Evolutionary conservation across 805 yeast species (phyloP), one percentile per base, ranked within the genome.

Genomic region (Lipomyces starkeyi): DNA sequence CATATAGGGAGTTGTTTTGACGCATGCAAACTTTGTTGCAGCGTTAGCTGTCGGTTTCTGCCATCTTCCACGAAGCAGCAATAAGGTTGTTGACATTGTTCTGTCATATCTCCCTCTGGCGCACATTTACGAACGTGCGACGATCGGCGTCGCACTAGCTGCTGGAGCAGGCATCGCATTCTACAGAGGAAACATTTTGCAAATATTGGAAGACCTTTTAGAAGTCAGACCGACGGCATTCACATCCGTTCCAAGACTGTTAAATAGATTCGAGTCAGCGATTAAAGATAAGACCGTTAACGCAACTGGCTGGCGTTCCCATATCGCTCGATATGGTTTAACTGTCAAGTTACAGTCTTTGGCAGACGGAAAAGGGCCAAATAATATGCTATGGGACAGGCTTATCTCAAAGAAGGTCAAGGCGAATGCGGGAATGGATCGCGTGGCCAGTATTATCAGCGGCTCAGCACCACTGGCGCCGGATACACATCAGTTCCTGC

Each of bases 391-490:
- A 9, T 76, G 78, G 74, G 84, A 83, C 68, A 61, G 71, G 32
- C 58, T 81, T 7, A 70, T 86, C 64, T 76, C 81, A 55, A 80
- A 79, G 59, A 84, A 84, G 75, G 80, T 86, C 40, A 79, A 83
- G 59, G 73, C 75, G 62, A 81, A 82, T 47, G 74, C 85, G n/a
- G 88, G 89, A 1, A 80, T 86, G 68, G 82, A 79, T 37, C 83
- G 83, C 59, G 72, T 80, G 49, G 76, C 78, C 22, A 77, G 78
- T 66, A 66, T 83, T 34, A 76, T 83, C 49, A 79, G 83, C 35
- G 91, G 94, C 32, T 87, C 91, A 40, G 93, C 94, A 2, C 94
- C 95, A 32, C 82, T 90, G 70, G 81, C 90, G 40, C 83, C 84
- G 20, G 87, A 84, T 55, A 87, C 92, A 0, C 81, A 88, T 55